Evolutionary conservation across 805 yeast species (phyloP), one percentile per base, ranked within the genome.

Genomic region (Ogataea polymorpha): DNA sequence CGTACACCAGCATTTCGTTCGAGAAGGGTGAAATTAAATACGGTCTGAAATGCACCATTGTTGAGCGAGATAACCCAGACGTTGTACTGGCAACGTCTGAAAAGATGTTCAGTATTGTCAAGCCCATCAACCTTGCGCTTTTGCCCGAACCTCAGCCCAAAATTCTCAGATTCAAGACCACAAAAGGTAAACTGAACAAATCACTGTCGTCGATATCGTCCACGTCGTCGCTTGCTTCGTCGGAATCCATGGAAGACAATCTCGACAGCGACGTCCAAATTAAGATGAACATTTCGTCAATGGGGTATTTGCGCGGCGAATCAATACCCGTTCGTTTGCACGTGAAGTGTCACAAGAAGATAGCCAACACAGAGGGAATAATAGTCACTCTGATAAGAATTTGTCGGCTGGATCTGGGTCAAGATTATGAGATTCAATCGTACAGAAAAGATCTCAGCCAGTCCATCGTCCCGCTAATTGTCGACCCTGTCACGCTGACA

Each of bases 381-480:
- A 84, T 88, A 5, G 74, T 85, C 10, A 88, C 96, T 0, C 66
- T 89, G 36, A 86, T 86, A 7, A 68, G 97, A 42, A 80, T 90
- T 5, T 86, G 95, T 49, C 70, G 93, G 11, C 75, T 82, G 25
- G 79, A 74, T 45, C 64, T 72, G 47, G 80, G 80, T 0, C 71
- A 72, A n/a, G 79, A 77, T 52, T 72, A 79, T 38, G 72, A 82
- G 40, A 71, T 75, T 41, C 82, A 83, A 59, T 75, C 91, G 1
- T 89, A 82, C 59, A 68, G 97, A 42, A 89, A 89, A 58, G 97
- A 89, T 58, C 66, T 89, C 6, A 76, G 82, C 26, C 97, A 89
- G 62, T 73, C 77, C 25, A 75, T 87, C 1, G 71, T 83, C 1
- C 96, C 96, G 1, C 63, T 89, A 10, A 82, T 79, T 48, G 77